A percentile compares a stretch with the other conserved stretches of the same genome.
These are phyloP conservation scores for Psidium friedrichsthalianum DNA, from an alignment of 345 rosid genomes.

Conservation along the genomic window DNA sequence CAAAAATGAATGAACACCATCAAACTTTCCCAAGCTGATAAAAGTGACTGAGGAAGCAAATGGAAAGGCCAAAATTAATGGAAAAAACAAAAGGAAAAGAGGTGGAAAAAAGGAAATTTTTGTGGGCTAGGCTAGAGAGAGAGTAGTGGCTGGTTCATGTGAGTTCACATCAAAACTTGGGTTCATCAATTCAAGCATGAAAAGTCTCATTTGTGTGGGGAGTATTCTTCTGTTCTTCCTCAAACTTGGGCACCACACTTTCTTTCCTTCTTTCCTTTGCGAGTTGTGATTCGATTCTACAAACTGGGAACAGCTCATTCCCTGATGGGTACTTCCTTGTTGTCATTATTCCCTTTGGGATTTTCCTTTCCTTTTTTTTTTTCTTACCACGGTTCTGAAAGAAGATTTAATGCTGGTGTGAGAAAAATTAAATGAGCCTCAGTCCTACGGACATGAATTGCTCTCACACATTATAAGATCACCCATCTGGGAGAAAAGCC, in stretches of 20 bases:
- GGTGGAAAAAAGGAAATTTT: background rate
- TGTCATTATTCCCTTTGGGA: conserved; percentile 1
- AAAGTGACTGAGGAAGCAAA: background rate
- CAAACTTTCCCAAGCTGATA: background rate
- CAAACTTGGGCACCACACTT: background rate
- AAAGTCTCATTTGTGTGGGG: background rate
- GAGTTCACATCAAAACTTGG: background rate
- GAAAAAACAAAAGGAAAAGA: background rate
- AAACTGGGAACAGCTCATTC: background rate
- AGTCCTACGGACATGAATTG: background rate
- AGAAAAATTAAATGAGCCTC: background rate
- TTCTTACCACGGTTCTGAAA: background rate
- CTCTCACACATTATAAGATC: background rate
- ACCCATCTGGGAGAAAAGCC: background rate
- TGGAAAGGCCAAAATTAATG: background rate
- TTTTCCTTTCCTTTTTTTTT: too few relatives aligned
- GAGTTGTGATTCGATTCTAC: background rate
- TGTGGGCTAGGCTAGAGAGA: background rate
- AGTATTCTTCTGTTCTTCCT: background rate
- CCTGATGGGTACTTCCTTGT: conserved; percentile 3
- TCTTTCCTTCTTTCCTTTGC: background rate
- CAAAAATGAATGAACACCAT: background rate
- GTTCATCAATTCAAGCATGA: background rate
- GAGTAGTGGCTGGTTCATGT: background rate
- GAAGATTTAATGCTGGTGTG: background rate